These are phyloP conservation scores for Tulasnella calospora DNA, from an alignment of 768 basidiomycete species.

Conservation along the genomic window DNA sequence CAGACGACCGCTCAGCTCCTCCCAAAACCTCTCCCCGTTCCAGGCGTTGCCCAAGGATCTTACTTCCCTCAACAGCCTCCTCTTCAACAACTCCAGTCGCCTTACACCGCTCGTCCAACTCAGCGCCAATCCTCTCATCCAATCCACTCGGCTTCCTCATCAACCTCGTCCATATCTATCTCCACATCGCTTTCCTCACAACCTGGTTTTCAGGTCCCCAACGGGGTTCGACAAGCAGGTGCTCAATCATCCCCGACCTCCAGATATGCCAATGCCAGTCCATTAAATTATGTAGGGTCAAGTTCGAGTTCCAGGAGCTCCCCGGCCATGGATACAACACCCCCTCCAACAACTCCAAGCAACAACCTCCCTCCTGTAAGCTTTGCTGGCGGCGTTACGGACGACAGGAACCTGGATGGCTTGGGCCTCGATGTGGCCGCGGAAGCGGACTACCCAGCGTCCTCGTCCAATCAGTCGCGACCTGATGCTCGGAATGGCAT, in stretches of 20 bases:
- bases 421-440: constrained; percentile 33
- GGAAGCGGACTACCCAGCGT: not conserved
- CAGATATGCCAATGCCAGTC: constrained; percentile 16
- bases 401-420: constrained; percentile 24
- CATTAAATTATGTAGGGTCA: constrained; percentile 36
- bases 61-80: constrained; percentile 3
- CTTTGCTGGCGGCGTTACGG: constrained; percentile 39
- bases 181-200: constrained; percentile 3
- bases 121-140: constrained; percentile 15
- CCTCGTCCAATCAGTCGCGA: not conserved
- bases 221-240: constrained; percentile 3
- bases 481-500: constrained; percentile 7
- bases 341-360: constrained; percentile 63
- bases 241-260: constrained; percentile 21
- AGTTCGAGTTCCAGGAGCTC: constrained; percentile 62
- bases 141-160: constrained; percentile 24
- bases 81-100: constrained; percentile 6
- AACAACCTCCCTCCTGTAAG: constrained; percentile 46
- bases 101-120: not conserved
- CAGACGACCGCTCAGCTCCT: constrained; percentile 12
- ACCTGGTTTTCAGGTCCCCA: not conserved
- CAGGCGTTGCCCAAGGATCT: constrained; percentile 1
- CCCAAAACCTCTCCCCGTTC: constrained; percentile 19
- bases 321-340: constrained; percentile 60
- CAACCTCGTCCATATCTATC: constrained; percentile 24